Evolutionary conservation across 345 rosid genomes (phyloP).

Genomic region (Rubroshorea leprosula): DNA sequence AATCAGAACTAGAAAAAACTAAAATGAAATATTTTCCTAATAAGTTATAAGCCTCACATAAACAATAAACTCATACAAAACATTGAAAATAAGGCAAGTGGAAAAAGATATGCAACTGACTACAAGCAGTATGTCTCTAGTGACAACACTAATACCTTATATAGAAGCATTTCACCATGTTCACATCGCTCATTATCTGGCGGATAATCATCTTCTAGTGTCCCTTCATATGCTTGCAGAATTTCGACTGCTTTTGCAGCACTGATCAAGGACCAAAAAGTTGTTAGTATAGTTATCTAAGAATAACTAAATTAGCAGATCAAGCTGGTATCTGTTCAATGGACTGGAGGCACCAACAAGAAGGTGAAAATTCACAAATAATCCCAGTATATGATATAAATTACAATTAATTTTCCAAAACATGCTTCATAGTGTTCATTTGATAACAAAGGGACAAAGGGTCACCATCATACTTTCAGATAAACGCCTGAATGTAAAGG

Average conservation of each 20-base stretch:
- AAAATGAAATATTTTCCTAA: background rate
- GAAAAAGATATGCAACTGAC: background rate
- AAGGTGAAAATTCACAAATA: too few relatives aligned
- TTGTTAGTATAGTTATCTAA: background rate
- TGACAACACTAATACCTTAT: slow-evolving; percentile 54
- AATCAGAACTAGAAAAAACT: background rate
- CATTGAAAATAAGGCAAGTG: background rate
- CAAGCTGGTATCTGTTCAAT: too few relatives aligned
- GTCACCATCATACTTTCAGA: background rate
- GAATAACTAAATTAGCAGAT: background rate
- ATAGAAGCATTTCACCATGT: slow-evolving; percentile 96
- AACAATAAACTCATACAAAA: background rate
- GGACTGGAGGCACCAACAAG: too few relatives aligned
- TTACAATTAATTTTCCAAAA: background rate
- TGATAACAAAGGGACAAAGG: background rate
- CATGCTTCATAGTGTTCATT: background rate
- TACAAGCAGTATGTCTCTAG: background rate
- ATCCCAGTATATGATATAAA: background rate
- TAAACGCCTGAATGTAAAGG: background rate
- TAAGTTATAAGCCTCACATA: background rate
- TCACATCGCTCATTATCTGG: slow-evolving; percentile 95
- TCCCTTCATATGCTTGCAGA: slow-evolving; percentile 98
- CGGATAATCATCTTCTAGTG: slow-evolving; percentile 95
- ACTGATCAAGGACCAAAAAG: slow-evolving; percentile 33
- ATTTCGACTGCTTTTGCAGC: slow-evolving; percentile 94